Conservation (phyloP, 257 asterid genomes). For the Solanum phureja region DNA sequence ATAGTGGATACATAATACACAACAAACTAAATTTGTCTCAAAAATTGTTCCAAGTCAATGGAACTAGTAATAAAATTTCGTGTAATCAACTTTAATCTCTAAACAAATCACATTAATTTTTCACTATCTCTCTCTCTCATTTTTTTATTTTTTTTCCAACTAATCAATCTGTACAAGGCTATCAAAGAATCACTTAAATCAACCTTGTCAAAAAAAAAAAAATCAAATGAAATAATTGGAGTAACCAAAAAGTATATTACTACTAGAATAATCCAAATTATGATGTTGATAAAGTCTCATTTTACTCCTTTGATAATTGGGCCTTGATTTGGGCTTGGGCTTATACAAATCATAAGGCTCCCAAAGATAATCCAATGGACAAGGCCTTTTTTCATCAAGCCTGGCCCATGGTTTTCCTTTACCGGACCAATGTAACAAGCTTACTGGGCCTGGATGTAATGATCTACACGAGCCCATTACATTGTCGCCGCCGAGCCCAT, state of each 20-base stretch:
- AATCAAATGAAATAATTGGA: constrained; percentile 28
- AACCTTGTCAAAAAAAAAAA: constrained; percentile 3
- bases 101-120: not conserved
- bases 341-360: constrained; percentile 58
- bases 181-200: constrained; percentile 19
- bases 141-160: not conserved
- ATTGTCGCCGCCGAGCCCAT: constrained; percentile 80
- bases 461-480: constrained; percentile 66
- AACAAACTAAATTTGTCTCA: not conserved
- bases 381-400: constrained; percentile 54
- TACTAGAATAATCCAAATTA: not conserved
- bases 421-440: constrained; percentile 75
- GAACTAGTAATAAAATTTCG: constrained; percentile 2
- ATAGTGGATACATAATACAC: fast-evolving
- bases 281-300: constrained; percentile 5
- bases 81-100: not conserved
- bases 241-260: constrained; percentile 21
- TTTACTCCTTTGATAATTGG: constrained; percentile 5
- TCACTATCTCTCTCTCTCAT: not conserved
- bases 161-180: constrained; percentile 43
- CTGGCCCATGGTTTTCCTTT: constrained; percentile 81
- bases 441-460: constrained; percentile 74
- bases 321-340: constrained; percentile 14
- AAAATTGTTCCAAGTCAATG: constrained; percentile 26
- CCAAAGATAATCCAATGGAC: constrained; percentile 75